phyloP scores from a whole-genome alignment of 2,329 filamentous ascomycete species.

The Rosellinia necatrix region DNA sequence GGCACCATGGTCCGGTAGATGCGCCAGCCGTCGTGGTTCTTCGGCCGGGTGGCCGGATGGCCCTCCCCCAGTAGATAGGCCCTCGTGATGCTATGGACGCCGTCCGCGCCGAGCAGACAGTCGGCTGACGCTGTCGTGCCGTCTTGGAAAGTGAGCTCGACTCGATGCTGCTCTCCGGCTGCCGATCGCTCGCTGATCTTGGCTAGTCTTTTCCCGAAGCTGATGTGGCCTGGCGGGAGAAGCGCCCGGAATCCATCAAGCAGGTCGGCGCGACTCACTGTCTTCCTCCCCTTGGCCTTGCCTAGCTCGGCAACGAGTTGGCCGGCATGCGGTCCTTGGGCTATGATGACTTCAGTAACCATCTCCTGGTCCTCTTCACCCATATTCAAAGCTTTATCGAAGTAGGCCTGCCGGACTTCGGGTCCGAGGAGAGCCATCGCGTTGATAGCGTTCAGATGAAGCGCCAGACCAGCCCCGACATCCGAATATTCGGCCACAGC shows the following conservation, averaged over 20 bases:
- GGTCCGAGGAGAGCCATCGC: constrained; percentile 44
- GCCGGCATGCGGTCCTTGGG: constrained; percentile 33
- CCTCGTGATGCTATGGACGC: constrained; percentile 42
- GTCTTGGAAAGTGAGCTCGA: constrained; percentile 37
- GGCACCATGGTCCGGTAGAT: constrained; percentile 39
- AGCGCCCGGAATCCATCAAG: constrained; percentile 38
- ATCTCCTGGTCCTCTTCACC: constrained; percentile 41
- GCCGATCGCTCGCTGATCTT: constrained; percentile 20
- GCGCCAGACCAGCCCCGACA: constrained; percentile 45
- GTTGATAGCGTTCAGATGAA: constrained; percentile 45
- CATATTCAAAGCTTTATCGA: constrained; percentile 39
- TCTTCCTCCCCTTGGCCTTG: constrained; percentile 41
- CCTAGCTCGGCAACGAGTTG: constrained; percentile 40
- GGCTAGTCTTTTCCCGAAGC: constrained; percentile 36
- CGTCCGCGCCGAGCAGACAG: constrained; percentile 44
- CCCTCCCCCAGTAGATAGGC: constrained; percentile 38
- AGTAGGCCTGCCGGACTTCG: constrained; percentile 41
- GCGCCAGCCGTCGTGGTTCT: constrained; percentile 43
- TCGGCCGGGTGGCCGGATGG: constrained; percentile 38
- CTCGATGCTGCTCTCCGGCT: background rate
- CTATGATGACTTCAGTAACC: constrained; percentile 42
- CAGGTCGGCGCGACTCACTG: constrained; percentile 41
- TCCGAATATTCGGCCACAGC: constrained; percentile 40
- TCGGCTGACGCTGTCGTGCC: constrained; percentile 35
- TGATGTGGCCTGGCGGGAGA: constrained; percentile 31